A percentile compares a stretch with the other conserved stretches of the same genome.
Conservation (phyloP, 1,284 basidiomycete genomes). For the Anthracocystis setariae region DNA sequence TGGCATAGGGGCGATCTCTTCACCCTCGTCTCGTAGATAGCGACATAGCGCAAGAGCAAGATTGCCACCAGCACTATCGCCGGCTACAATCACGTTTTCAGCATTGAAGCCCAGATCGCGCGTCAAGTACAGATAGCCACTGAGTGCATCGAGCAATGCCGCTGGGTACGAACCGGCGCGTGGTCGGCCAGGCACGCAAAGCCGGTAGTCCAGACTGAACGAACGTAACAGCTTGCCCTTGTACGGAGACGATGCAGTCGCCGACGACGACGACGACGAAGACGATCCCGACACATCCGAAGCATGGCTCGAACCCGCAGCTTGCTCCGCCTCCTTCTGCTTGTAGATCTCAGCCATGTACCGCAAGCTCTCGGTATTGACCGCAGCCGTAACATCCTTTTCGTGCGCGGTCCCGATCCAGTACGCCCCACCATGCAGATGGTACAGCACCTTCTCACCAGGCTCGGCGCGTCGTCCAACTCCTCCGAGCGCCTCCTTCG, state of each 20-base stretch:
- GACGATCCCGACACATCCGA: conserved; percentile 3
- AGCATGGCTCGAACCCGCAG: no score
- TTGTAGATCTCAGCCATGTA: conserved; percentile 52
- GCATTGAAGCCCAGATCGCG: conserved; percentile 52
- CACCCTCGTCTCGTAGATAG: conserved; percentile 64
- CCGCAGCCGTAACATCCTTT: conserved; percentile 54
- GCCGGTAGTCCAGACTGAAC: conserved; percentile 62
- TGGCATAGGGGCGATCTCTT: conserved; percentile 35
- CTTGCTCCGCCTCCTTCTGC: conserved; percentile 9
- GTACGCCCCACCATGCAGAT: conserved; percentile 64
- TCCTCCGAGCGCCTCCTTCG: conserved; percentile 14
- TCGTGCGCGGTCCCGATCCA: conserved; percentile 64
- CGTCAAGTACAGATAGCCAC: conserved; percentile 62
- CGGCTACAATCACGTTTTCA: conserved; percentile 74
- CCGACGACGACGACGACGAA: conserved; percentile 8
- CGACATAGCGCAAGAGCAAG: conserved; percentile 72
- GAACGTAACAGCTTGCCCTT: conserved; percentile 46
- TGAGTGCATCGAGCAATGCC: conserved; percentile 58
- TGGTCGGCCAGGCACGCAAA: conserved; percentile 53
- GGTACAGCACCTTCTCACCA: conserved; percentile 59
- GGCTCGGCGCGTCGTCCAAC: conserved; percentile 42
- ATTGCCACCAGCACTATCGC: conserved; percentile 79
- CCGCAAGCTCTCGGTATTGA: conserved; percentile 51
- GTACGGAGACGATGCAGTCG: conserved; percentile 5
- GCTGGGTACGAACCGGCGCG: conserved; percentile 59